phyloP scores from a whole-genome alignment of 2,329 filamentous ascomycete genomes.

The Fusarium tjaetaba region DNA sequence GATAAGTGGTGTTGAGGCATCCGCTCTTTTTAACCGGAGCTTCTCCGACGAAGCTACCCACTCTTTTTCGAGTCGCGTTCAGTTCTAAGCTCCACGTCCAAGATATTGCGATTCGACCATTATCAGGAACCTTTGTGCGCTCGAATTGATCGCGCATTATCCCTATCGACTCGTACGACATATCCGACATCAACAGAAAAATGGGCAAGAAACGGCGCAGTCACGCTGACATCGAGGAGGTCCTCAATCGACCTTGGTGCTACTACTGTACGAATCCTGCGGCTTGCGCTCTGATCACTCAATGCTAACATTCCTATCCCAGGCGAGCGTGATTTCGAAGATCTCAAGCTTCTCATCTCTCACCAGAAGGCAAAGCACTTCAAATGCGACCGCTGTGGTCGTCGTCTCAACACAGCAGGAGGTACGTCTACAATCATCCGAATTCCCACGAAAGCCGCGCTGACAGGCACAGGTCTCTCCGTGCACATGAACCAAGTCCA shows the following conservation, averaged over 20 bases:
- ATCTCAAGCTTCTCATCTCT: slow-evolving; percentile 93
- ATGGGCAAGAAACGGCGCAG: slow-evolving; percentile 94
- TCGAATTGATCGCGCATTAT: slow-evolving; percentile 22
- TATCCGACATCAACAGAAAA: slow-evolving; percentile 11
- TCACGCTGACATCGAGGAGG: slow-evolving; percentile 86
- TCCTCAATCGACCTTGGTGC: slow-evolving; percentile 91
- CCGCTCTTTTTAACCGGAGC: slow-evolving; percentile 32
- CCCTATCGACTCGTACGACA: background rate
- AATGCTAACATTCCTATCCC: slow-evolving; percentile 38
- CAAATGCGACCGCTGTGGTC: slow-evolving; percentile 91
- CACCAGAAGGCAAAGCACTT: slow-evolving; percentile 99
- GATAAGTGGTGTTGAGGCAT: background rate
- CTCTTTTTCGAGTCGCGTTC: slow-evolving; percentile 40
- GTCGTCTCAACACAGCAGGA: slow-evolving; percentile 92
- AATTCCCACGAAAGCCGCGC: background rate
- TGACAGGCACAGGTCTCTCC: slow-evolving; percentile 73
- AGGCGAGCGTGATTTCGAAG: slow-evolving; percentile 96
- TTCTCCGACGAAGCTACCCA: slow-evolving; percentile 44
- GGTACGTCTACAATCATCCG: slow-evolving; percentile 62
- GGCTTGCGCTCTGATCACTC: background rate
- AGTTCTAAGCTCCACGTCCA: slow-evolving; percentile 36
- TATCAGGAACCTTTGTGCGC: slow-evolving; percentile 28
- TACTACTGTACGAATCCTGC: slow-evolving; percentile 79
- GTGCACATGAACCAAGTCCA: slow-evolving; percentile 99
- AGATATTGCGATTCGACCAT: slow-evolving; percentile 29